Percentiles rank a stretch among this genome's conserved stretches.
Conservation (phyloP, 352 stramenopile genomes). For the Thalassiosira ordinaria region DNA sequence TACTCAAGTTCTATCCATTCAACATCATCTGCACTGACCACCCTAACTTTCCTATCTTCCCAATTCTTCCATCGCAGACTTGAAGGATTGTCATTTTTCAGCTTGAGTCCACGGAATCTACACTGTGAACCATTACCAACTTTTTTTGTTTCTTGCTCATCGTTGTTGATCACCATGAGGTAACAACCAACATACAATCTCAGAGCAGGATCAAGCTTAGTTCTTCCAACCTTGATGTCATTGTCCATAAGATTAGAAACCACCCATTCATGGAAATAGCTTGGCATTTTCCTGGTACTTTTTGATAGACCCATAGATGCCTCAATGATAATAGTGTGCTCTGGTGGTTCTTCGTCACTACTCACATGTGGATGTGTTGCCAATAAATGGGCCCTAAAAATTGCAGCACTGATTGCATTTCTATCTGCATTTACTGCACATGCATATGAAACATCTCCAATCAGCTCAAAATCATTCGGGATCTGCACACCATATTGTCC, state of each 20-base stretch:
- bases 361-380: constrained; percentile 11
- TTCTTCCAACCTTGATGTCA: background rate
- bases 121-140: constrained; percentile 41
- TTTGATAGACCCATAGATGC: constrained; percentile 13
- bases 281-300: background rate
- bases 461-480: background rate
- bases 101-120: constrained; percentile 17
- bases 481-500: background rate
- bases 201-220: constrained; percentile 34
- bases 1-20: constrained; percentile 42
- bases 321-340: constrained; percentile 42
- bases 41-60: constrained; percentile 44
- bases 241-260: background rate
- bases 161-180: constrained; percentile 30
- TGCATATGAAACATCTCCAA: constrained; percentile 6
- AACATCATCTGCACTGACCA: constrained; percentile 37
- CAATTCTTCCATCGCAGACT: constrained; percentile 36
- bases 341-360: constrained; percentile 13
- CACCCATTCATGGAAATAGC: background rate
- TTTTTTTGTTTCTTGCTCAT: constrained; percentile 18
- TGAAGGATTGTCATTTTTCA: constrained; percentile 24
- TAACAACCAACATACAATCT: constrained; percentile 27
- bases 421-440: constrained; percentile 34
- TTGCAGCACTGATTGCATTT: constrained; percentile 23
- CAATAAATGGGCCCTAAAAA: constrained; percentile 24